phyloP scores from a whole-genome alignment of 352 stramenopile species.

The Peronospora destructor region DNA sequence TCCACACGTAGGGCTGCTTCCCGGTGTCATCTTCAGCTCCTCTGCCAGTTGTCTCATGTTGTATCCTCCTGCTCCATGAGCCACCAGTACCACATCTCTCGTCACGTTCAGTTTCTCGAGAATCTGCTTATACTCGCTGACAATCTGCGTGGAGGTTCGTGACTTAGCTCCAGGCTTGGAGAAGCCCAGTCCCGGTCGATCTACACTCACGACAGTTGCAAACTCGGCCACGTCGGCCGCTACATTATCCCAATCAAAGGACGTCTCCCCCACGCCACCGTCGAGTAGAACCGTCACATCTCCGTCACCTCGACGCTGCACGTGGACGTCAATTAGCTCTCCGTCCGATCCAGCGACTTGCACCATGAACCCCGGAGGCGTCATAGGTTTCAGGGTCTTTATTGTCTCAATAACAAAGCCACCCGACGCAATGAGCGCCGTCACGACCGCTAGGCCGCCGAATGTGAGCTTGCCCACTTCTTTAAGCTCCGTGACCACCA shows the following conservation, averaged over 20 bases:
- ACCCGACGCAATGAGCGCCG: conserved; percentile 39
- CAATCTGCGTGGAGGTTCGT: conserved; percentile 54
- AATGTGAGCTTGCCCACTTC: conserved; percentile 64
- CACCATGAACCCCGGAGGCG: conserved; percentile 42
- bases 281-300: conserved; percentile 66
- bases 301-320: conserved; percentile 38
- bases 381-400: conserved; percentile 52
- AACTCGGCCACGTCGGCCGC: conserved; percentile 38
- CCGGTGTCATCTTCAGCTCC: conserved; percentile 26
- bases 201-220: conserved; percentile 54
- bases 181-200: conserved; percentile 70
- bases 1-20: conserved; percentile 29
- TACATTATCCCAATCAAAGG: conserved; percentile 82
- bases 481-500: conserved; percentile 45
- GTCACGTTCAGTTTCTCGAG: conserved; percentile 49
- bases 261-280: conserved; percentile 72
- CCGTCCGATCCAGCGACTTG: conserved; percentile 37
- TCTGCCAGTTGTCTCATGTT: conserved; percentile 67
- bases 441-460: conserved; percentile 35
- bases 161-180: conserved; percentile 39
- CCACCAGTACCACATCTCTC: conserved; percentile 61
- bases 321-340: conserved; percentile 38
- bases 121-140: conserved; percentile 53
- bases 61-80: conserved; percentile 67
- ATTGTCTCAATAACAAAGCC: conserved; percentile 67